Evolutionary conservation across 768 basidiomycete species (phyloP).

Genomic region (Tricholoma matsutake): DNA sequence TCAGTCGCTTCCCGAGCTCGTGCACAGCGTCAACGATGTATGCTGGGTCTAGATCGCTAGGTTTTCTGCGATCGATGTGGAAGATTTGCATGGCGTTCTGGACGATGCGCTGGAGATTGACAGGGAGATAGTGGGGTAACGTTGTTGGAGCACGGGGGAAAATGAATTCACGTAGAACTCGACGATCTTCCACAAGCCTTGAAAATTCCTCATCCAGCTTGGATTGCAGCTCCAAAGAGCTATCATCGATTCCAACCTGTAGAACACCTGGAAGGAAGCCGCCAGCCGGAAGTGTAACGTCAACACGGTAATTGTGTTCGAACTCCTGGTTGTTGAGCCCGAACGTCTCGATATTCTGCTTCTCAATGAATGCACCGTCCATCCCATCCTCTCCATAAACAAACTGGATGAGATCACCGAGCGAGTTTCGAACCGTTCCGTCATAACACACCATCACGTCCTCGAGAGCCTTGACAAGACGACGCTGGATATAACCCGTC

Average conservation of each 20-base stretch:
- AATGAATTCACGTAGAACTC: constrained; percentile 73
- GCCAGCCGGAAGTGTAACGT: constrained; percentile 79
- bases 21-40: constrained; percentile 82
- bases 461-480: constrained; percentile 96
- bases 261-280: constrained; percentile 79
- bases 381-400: constrained; percentile 98
- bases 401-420: constrained; percentile 95
- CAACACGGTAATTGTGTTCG: constrained; percentile 91
- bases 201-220: constrained; percentile 70
- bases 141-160: constrained; percentile 75
- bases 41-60: constrained; percentile 85
- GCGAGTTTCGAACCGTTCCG: constrained; percentile 95
- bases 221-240: constrained; percentile 76
- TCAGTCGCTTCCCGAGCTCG: constrained; percentile 69
- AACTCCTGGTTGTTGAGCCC: constrained; percentile 79
- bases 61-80: constrained; percentile 92
- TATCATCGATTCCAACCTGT: constrained; percentile 86
- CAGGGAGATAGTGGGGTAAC: constrained; percentile 83
- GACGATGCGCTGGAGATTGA: constrained; percentile 92
- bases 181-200: constrained; percentile 74
- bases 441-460: constrained; percentile 98
- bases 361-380: constrained; percentile 97
- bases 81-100: constrained; percentile 96
- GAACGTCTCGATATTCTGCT: constrained; percentile 90
- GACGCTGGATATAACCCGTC: constrained; percentile 98